These are phyloP conservation scores for Noccaea caerulescens DNA, from an alignment of 345 rosid genomes.

Conservation along the genomic window DNA sequence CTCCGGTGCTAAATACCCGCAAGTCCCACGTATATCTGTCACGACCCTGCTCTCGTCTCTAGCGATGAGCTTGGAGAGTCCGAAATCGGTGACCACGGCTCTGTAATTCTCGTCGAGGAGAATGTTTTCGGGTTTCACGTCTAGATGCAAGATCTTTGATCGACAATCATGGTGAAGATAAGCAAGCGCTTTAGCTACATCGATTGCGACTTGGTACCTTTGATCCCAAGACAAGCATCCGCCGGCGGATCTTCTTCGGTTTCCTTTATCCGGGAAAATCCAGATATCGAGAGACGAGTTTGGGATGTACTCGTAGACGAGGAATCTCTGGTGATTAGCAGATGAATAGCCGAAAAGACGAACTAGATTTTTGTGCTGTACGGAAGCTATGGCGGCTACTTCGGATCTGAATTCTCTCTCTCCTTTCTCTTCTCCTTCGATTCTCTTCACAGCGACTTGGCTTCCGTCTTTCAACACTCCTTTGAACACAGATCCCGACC, in stretches of 20 bases:
- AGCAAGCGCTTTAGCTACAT: slow-evolving; percentile 67
- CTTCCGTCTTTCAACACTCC: slow-evolving; percentile 64
- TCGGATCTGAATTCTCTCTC: slow-evolving; percentile 70
- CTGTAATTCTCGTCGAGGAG: slow-evolving; percentile 59
- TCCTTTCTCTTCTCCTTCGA: slow-evolving; percentile 65
- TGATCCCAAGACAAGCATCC: slow-evolving; percentile 77
- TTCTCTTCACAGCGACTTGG: slow-evolving; percentile 65
- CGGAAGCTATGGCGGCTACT: slow-evolving; percentile 72
- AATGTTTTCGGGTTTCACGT: slow-evolving; percentile 74
- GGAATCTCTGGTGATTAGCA: slow-evolving; percentile 40
- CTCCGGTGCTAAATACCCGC: slow-evolving; percentile 74
- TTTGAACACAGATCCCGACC: slow-evolving; percentile 67
- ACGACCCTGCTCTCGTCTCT: slow-evolving; percentile 63
- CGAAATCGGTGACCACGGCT: slow-evolving; percentile 65
- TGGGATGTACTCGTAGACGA: slow-evolving; percentile 65
- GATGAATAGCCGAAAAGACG: slow-evolving; percentile 67
- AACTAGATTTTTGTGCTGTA: slow-evolving; percentile 68
- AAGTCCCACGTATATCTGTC: slow-evolving; percentile 70
- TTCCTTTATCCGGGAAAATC: slow-evolving; percentile 52
- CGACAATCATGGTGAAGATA: slow-evolving; percentile 83
- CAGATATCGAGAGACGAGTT: slow-evolving; percentile 71
- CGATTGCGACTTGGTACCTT: slow-evolving; percentile 65
- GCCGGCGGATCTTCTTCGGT: slow-evolving; percentile 30
- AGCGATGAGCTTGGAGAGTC: slow-evolving; percentile 64
- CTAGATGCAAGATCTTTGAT: slow-evolving; percentile 65